These are phyloP conservation scores for Suhomyces yuchorum DNA, from an alignment of 1,139 yeast genomes.

Conservation along the genomic window DNA sequence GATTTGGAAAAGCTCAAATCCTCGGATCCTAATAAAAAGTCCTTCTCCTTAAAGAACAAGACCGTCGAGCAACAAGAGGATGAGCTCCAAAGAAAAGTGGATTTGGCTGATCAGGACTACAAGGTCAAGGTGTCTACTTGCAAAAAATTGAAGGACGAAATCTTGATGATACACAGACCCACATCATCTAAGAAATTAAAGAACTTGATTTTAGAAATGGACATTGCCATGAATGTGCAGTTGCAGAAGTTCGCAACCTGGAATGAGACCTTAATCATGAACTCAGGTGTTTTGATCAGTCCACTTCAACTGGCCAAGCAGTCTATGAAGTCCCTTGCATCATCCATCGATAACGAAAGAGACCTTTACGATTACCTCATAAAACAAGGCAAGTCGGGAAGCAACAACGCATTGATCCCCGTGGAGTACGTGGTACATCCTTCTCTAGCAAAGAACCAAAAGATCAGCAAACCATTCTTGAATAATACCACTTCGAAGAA, in stretches of 20 bases:
- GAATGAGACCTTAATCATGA: conserved; percentile 79
- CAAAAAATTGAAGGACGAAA: conserved; percentile 71
- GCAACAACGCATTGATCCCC: conserved; percentile 47
- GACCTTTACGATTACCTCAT: conserved; percentile 74
- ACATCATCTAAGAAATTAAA: conserved; percentile 70
- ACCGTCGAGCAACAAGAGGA: conserved; percentile 91
- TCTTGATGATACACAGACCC: conserved; percentile 76
- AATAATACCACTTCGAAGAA: conserved; percentile 21
- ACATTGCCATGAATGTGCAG: conserved; percentile 85
- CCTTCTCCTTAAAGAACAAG: conserved; percentile 74
- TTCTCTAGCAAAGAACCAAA: conserved; percentile 48
- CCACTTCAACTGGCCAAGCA: conserved; percentile 54
- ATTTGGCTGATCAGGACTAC: conserved; percentile 82
- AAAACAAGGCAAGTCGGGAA: conserved; percentile 45
- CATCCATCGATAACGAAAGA: conserved; percentile 77
- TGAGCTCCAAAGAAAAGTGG: conserved; percentile 79
- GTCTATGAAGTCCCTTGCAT: conserved; percentile 76
- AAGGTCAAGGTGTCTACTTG: conserved; percentile 73
- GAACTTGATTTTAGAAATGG: conserved; percentile 80
- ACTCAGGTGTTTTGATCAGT: conserved; percentile 78
- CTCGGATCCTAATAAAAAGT: conserved; percentile 81
- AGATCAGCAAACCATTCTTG: conserved; percentile 42
- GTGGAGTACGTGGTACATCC: conserved; percentile 82
- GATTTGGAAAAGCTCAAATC: conserved; percentile 83
- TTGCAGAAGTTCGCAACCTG: conserved; percentile 86